Evolutionary conservation across 2,329 filamentous ascomycete species (phyloP).

Genomic region (Blastomyces emzantsi): DNA sequence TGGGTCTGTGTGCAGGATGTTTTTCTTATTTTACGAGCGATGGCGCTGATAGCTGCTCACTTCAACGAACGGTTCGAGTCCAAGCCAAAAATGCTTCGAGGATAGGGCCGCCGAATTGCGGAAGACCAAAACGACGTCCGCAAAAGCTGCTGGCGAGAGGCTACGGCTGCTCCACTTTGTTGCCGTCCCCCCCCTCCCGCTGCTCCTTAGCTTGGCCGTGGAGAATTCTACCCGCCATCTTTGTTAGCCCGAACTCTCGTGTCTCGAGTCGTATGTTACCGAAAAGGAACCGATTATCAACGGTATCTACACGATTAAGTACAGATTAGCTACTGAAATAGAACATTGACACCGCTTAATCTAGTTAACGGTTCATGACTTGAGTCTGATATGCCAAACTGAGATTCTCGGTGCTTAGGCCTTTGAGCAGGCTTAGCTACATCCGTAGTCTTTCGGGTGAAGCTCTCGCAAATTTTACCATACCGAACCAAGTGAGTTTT

Average conservation of each 20-base stretch:
- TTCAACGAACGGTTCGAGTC: neutral
- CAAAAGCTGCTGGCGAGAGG: neutral
- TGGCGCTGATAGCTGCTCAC: neutral
- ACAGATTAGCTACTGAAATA: neutral
- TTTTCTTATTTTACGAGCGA: neutral
- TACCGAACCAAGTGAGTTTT: neutral
- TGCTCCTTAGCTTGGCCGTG: neutral
- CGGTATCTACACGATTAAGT: neutral
- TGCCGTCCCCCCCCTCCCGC: neutral
- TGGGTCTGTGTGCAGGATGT: neutral
- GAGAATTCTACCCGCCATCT: neutral
- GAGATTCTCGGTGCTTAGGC: neutral
- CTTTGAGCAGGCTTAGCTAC: neutral
- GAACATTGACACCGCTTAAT: neutral
- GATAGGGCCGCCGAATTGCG: neutral
- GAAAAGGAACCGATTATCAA: neutral
- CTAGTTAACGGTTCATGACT: neutral
- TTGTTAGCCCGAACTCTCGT: neutral
- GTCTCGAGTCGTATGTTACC: neutral
- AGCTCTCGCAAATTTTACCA: neutral
- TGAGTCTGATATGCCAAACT: neutral
- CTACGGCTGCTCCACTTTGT: neutral
- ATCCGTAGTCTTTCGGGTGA: neutral
- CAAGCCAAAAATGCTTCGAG: neutral
- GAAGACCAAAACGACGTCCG: neutral